These are phyloP conservation scores for Meredithiella fracta DNA, from an alignment of 2,329 filamentous ascomycete genomes.

Conservation along the genomic window DNA sequence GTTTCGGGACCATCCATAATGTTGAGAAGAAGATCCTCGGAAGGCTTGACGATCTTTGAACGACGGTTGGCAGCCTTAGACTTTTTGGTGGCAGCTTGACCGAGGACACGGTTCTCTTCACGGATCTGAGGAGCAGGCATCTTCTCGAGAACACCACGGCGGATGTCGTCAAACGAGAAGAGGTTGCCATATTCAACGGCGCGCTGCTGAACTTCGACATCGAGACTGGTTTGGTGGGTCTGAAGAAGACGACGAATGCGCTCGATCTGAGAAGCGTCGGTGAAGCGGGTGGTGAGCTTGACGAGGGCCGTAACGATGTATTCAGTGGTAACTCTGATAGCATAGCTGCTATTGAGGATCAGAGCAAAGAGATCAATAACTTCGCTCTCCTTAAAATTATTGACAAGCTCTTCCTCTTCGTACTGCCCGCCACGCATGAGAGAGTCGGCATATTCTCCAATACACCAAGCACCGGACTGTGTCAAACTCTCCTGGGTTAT, in stretches of 20 bases:
- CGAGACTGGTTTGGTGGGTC: conserved; percentile 67
- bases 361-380: conserved; percentile 83
- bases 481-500: conserved; percentile 95
- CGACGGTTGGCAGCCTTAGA: conserved; percentile 57
- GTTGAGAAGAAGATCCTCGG: conserved; percentile 82
- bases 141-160: conserved; percentile 80
- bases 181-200: conserved; percentile 90
- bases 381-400: conserved; percentile 68
- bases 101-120: conserved; percentile 81
- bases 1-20: conserved; percentile 48
- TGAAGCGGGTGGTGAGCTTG: conserved; percentile 81
- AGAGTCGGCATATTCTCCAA: conserved; percentile 88
- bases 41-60: conserved; percentile 62
- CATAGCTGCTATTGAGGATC: conserved; percentile 89
- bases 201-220: conserved; percentile 90
- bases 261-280: conserved; percentile 71
- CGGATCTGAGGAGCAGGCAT: conserved; percentile 97
- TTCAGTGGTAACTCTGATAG: conserved; percentile 77
- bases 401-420: conserved; percentile 67
- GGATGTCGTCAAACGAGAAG: conserved; percentile 78
- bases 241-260: conserved; percentile 65
- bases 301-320: conserved; percentile 92
- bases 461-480: conserved; percentile 87
- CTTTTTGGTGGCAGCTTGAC: conserved; percentile 51
- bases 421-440: conserved; percentile 81